Conservation (phyloP, 345 rosid species). For the Linum usitatissimum region DNA sequence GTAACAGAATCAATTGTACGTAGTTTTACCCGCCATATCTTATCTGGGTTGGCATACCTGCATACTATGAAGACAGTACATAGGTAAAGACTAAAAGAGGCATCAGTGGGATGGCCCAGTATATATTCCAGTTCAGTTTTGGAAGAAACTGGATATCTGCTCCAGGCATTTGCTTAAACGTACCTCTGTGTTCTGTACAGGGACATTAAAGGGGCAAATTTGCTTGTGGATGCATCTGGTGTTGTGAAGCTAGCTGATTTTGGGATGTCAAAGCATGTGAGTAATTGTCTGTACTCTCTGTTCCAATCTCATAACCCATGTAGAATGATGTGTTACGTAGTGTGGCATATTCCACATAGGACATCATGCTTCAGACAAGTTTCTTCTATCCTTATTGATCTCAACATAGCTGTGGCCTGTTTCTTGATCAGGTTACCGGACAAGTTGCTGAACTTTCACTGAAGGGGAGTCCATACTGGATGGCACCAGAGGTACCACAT, state of each 20-base stretch:
- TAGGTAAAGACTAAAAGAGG: slow-evolving; percentile 30
- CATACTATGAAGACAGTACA: slow-evolving; percentile 86
- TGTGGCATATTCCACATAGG: not conserved
- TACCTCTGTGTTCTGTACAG: slow-evolving; percentile 21
- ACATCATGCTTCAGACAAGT: no score
- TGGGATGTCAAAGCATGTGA: slow-evolving; percentile 98
- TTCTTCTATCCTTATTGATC: no score
- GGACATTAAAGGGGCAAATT: slow-evolving; percentile 97
- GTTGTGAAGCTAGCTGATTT: slow-evolving; percentile 95
- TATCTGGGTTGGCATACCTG: slow-evolving; percentile 80
- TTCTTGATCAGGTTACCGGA: slow-evolving; percentile 62
- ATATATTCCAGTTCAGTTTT: not conserved
- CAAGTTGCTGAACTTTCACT: slow-evolving; percentile 82
- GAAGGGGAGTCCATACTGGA: slow-evolving; percentile 97
- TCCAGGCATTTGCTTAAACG: no score
- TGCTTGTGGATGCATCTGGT: slow-evolving; percentile 93
- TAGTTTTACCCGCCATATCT: slow-evolving; percentile 84
- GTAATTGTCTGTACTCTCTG: slow-evolving; percentile 11
- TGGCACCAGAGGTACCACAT: slow-evolving; percentile 87
- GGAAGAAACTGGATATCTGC: not conserved
- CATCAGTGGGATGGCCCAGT: no score
- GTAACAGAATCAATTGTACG: slow-evolving; percentile 89
- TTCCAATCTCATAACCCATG: not conserved
- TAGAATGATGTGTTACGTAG: not conserved
- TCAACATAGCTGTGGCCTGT: not conserved